phyloP scores from a whole-genome alignment of 345 rosid genomes.

The Combretum micranthum region DNA sequence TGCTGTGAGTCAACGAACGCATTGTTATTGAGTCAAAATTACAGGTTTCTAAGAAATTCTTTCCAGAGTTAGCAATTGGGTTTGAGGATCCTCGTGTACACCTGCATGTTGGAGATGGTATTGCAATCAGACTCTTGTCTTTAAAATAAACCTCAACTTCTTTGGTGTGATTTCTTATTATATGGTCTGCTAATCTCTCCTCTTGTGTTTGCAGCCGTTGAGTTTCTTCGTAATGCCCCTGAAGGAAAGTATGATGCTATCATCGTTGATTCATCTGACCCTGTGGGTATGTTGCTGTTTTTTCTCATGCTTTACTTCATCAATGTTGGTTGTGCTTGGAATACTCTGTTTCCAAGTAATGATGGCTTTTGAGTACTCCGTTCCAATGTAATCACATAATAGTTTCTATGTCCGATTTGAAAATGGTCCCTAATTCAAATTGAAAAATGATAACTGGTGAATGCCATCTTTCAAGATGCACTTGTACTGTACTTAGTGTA shows the following conservation, averaged over 20 bases:
- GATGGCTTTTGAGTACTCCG: too few relatives aligned
- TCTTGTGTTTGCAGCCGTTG: conserved; percentile 51
- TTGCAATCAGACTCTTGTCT: conserved; percentile 8
- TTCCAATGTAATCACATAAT: too few relatives aligned
- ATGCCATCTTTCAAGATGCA: too few relatives aligned
- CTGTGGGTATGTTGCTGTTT: conserved; percentile 54
- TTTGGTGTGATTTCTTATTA: background rate
- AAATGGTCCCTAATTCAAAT: too few relatives aligned
- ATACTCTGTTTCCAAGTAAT: too few relatives aligned
- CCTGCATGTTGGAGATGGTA: conserved; percentile 96
- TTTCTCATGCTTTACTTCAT: background rate
- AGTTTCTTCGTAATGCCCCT: conserved; percentile 57
- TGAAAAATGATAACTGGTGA: too few relatives aligned
- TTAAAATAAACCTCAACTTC: background rate
- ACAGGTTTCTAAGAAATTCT: conserved; percentile 74
- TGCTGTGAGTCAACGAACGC: background rate
- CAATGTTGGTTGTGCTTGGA: background rate
- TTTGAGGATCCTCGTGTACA: conserved; percentile 91
- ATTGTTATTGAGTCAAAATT: conserved; percentile 8
- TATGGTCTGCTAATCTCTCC: background rate
- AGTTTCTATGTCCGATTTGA: too few relatives aligned
- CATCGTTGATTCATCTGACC: conserved; percentile 94
- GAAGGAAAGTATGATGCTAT: conserved; percentile 84
- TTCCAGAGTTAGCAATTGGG: conserved; percentile 80
- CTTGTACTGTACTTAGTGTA: background rate